Evolutionary conservation across 805 yeast species (phyloP).

Genomic region (Spathaspora girioi): DNA sequence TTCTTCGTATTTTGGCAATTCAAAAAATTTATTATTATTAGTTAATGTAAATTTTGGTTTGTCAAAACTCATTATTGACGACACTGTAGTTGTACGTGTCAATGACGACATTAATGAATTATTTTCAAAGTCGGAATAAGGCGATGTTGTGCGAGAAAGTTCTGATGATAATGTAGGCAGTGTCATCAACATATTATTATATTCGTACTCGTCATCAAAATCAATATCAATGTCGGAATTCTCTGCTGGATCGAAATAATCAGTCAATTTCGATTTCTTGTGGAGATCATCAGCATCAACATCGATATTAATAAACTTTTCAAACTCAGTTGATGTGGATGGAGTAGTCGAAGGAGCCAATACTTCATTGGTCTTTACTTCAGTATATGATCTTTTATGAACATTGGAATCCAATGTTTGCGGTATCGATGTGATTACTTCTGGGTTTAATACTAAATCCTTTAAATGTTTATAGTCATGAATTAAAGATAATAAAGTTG

Average conservation of each 20-base stretch:
- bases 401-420: slow-evolving; percentile 4
- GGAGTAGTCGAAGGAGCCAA: neutral
- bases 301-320: slow-evolving; percentile 7
- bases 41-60: slow-evolving; percentile 10
- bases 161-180: slow-evolving; percentile 13
- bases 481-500: slow-evolving; percentile 31
- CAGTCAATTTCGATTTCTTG: neutral
- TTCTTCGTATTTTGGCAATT: slow-evolving; percentile 27
- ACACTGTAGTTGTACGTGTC: slow-evolving; percentile 41
- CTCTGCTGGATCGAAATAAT: slow-evolving; percentile 4
- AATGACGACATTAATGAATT: slow-evolving; percentile 36
- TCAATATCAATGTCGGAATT: slow-evolving; percentile 7
- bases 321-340: slow-evolving; percentile 3
- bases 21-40: slow-evolving; percentile 20
- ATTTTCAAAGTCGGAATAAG: slow-evolving; percentile 26
- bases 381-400: slow-evolving; percentile 9
- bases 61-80: slow-evolving; percentile 23
- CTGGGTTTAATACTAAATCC: slow-evolving; percentile 6
- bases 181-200: neutral
- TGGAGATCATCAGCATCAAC: slow-evolving; percentile 1
- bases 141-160: slow-evolving; percentile 37
- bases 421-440: neutral
- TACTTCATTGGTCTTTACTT: slow-evolving; percentile 5
- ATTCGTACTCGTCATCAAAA: slow-evolving; percentile 16
- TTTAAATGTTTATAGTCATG: slow-evolving; percentile 38